Evolutionary conservation across 495 filamentous ascomycete species (phyloP).

Genomic region (Cladorrhinum samala): DNA sequence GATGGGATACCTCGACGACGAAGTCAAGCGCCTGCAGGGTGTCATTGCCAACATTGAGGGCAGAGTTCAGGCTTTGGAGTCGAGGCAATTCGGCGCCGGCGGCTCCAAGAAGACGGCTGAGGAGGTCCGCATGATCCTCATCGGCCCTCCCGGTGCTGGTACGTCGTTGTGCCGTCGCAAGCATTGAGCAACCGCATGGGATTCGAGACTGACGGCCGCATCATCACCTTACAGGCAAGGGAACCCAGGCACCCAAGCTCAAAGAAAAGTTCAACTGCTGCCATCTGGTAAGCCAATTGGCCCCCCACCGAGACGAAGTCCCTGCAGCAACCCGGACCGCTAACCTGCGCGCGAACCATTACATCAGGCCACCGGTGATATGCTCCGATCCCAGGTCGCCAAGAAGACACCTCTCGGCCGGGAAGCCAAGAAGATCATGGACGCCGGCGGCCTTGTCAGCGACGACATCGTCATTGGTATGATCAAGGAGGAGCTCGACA

Average conservation of each 20-base stretch:
- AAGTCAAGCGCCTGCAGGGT: slow-evolving; percentile 68
- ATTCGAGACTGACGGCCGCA: slow-evolving; percentile 9
- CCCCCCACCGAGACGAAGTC: slow-evolving; percentile 6
- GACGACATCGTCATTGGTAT: slow-evolving; percentile 99
- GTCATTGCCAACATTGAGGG: slow-evolving; percentile 77
- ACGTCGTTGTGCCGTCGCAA: slow-evolving; percentile 30
- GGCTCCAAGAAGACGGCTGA: slow-evolving; percentile 43
- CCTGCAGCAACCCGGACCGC: background rate
- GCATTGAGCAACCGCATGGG: background rate
- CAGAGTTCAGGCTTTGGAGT: slow-evolving; percentile 73
- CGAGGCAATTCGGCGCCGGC: slow-evolving; percentile 44
- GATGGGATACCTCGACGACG: slow-evolving; percentile 84
- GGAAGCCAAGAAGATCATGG: slow-evolving; percentile 99
- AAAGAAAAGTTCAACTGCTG: slow-evolving; percentile 96
- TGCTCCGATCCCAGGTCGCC: slow-evolving; percentile 96
- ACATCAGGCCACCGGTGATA: slow-evolving; percentile 98
- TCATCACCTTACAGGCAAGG: slow-evolving; percentile 67
- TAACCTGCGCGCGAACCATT: slow-evolving; percentile 9
- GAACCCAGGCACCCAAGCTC: slow-evolving; percentile 95
- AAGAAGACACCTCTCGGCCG: slow-evolving; percentile 93
- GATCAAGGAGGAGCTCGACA: slow-evolving; percentile 95
- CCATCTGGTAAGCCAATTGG: slow-evolving; percentile 69
- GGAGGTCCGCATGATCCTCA: slow-evolving; percentile 88
- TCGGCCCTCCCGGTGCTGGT: slow-evolving; percentile 97
- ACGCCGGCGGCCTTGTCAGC: slow-evolving; percentile 92